phyloP scores from a whole-genome alignment of 2,329 filamentous ascomycete genomes.

The Aspergillus chevalieri region DNA sequence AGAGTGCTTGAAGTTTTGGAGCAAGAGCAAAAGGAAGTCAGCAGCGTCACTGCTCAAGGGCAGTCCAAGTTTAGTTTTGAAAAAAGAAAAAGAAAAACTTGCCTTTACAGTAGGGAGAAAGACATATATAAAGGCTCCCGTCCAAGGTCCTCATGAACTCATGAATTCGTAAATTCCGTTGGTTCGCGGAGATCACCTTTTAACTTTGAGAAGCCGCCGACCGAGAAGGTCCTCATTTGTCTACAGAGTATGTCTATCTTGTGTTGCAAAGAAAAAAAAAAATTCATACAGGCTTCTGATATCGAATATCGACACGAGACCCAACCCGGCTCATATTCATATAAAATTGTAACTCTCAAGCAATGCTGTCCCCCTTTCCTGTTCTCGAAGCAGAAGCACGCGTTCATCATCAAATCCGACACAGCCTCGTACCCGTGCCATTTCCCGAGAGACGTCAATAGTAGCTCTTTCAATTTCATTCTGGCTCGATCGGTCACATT shows the following conservation, averaged over 20 bases:
- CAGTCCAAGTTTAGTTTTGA: background rate
- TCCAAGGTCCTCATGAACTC: background rate
- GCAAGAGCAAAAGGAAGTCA: too few relatives aligned
- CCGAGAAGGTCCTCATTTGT: too few relatives aligned
- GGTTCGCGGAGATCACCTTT: background rate
- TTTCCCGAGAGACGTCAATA: constrained; percentile 31
- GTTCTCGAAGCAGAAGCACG: constrained; percentile 77
- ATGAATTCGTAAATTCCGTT: background rate
- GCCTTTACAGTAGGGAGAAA: background rate
- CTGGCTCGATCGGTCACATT: constrained; percentile 8
- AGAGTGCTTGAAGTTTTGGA: too few relatives aligned
- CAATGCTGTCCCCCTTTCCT: constrained; percentile 60
- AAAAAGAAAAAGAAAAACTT: background rate
- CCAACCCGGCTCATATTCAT: constrained; percentile 37
- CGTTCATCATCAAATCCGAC: constrained; percentile 88
- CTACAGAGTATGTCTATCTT: too few relatives aligned
- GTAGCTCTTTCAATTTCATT: constrained; percentile 18
- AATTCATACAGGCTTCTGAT: background rate
- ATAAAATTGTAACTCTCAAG: constrained; percentile 86
- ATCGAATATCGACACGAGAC: background rate
- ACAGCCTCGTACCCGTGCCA: constrained; percentile 52
- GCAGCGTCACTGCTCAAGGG: too few relatives aligned
- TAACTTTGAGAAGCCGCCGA: background rate
- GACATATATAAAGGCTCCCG: background rate
- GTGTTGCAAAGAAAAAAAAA: background rate